These are phyloP conservation scores for Dipodascus geniculatus DNA, from an alignment of 805 yeast genomes.

Conservation along the genomic window DNA sequence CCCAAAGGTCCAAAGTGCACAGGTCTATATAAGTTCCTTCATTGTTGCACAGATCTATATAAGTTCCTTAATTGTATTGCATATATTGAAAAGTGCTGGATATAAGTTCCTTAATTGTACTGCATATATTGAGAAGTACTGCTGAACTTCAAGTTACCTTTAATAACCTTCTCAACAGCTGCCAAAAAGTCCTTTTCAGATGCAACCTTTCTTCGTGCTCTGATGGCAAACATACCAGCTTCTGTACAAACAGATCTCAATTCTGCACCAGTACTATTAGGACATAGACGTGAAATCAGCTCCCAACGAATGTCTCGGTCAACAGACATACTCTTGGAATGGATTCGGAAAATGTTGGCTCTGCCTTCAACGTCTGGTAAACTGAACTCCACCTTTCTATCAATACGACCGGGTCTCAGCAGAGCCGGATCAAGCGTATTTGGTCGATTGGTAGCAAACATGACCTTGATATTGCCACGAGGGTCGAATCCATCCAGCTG, in stretches of 20 bases:
- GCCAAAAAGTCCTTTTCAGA: constrained; percentile 95
- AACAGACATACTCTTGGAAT: constrained; percentile 94
- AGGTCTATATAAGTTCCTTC: background rate
- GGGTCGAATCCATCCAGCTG: constrained; percentile 98
- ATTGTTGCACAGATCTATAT: too few species aligned
- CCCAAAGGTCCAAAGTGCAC: background rate
- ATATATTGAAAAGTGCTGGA: constrained; percentile 93
- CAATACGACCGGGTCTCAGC: constrained; percentile 97
- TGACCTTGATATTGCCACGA: constrained; percentile 96
- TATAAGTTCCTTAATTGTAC: constrained; percentile 62
- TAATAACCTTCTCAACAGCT: constrained; percentile 96
- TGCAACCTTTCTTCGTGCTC: constrained; percentile 97
- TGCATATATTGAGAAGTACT: constrained; percentile 98
- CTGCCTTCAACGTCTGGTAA: constrained; percentile 96
- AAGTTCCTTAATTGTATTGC: constrained; percentile 79
- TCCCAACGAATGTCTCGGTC: constrained; percentile 99
- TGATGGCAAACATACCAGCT: constrained; percentile 99
- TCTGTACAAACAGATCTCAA: constrained; percentile 97
- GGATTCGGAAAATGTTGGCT: constrained; percentile 94
- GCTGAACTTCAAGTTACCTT: constrained; percentile 96
- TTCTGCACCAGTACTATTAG: constrained; percentile 98
- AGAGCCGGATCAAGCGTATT: constrained; percentile 96
- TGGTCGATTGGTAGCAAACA: constrained; percentile 99
- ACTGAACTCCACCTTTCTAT: constrained; percentile 94
- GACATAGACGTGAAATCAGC: constrained; percentile 91